A percentile compares a stretch with the other conserved stretches of the same genome.
Evolutionary conservation across 306 rosid genomes (phyloP).

Genomic region (Ormosia semicastrata): DNA sequence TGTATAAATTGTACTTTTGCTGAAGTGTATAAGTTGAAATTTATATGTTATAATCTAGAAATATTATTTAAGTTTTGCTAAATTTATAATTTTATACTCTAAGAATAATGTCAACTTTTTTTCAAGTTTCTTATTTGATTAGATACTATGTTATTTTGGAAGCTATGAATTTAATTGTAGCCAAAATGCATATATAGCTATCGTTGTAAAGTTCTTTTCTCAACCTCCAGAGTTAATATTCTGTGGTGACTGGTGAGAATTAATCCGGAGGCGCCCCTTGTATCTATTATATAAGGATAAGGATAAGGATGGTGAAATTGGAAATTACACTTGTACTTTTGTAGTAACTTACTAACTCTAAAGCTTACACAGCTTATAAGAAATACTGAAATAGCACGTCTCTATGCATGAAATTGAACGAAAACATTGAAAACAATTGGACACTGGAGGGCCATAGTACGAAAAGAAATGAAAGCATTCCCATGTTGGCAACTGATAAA

Average conservation of each 20-base stretch:
- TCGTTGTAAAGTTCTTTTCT: background rate
- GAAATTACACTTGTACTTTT: background rate
- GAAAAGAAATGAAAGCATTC: constrained; percentile 16
- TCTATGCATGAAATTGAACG: background rate
- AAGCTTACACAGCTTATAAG: background rate
- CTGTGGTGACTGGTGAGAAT: background rate
- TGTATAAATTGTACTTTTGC: no score
- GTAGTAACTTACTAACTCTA: background rate
- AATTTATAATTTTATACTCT: background rate
- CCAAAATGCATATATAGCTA: background rate
- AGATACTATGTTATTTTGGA: background rate
- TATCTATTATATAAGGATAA: background rate
- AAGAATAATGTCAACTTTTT: background rate
- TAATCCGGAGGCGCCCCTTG: constrained; percentile 8
- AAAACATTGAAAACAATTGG: background rate
- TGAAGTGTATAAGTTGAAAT: no score
- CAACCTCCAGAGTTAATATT: no score
- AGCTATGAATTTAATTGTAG: background rate
- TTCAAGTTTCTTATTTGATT: background rate
- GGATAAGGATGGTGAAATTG: background rate
- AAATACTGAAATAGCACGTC: constrained; percentile 14
- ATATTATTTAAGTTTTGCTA: no score
- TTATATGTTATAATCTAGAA: no score
- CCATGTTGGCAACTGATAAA: constrained; percentile 4
- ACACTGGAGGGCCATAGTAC: background rate